These are phyloP conservation scores for Kwoniella heveanensis DNA, from an alignment of 768 basidiomycete genomes.

Conservation along the genomic window DNA sequence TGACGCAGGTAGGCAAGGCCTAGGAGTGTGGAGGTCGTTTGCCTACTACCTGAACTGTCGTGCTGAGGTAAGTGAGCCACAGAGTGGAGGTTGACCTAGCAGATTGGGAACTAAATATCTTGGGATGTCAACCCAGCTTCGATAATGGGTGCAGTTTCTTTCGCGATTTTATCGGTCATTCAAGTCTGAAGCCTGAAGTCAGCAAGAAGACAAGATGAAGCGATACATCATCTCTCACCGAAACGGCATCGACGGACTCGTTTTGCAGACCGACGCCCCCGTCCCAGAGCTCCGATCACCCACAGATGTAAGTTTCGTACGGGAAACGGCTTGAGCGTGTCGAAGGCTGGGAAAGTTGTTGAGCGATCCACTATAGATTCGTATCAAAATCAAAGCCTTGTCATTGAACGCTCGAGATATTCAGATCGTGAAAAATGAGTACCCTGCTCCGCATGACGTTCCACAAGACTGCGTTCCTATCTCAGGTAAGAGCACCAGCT, in stretches of 20 bases:
- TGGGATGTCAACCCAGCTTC: no score
- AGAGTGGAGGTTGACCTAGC: no score
- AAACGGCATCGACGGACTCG: constrained; percentile 36
- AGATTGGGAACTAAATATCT: no score
- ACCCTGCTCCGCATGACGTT: constrained; percentile 48
- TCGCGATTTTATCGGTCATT: no score
- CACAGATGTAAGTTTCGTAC: constrained; percentile 33
- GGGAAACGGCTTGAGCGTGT: no score
- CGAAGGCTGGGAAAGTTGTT: no score
- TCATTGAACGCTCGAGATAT: constrained; percentile 52
- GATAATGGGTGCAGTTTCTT: no score
- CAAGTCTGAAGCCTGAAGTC: not conserved
- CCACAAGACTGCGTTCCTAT: constrained; percentile 43
- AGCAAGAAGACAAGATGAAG: constrained; percentile 22
- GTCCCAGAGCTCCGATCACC: constrained; percentile 29
- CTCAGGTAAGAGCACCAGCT: constrained; percentile 20
- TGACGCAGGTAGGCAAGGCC: not conserved
- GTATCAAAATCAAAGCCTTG: constrained; percentile 51
- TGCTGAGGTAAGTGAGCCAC: not conserved
- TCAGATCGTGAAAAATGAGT: constrained; percentile 49
- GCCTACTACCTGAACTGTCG: not conserved
- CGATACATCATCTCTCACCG: constrained; percentile 34
- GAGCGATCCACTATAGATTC: constrained; percentile 30
- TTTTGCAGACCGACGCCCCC: constrained; percentile 29
- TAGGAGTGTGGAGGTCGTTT: not conserved